A percentile compares a stretch with the other conserved stretches of the same genome.
phyloP scores from a whole-genome alignment of 257 asterid genomes.

The Thymus mandschuricus region DNA sequence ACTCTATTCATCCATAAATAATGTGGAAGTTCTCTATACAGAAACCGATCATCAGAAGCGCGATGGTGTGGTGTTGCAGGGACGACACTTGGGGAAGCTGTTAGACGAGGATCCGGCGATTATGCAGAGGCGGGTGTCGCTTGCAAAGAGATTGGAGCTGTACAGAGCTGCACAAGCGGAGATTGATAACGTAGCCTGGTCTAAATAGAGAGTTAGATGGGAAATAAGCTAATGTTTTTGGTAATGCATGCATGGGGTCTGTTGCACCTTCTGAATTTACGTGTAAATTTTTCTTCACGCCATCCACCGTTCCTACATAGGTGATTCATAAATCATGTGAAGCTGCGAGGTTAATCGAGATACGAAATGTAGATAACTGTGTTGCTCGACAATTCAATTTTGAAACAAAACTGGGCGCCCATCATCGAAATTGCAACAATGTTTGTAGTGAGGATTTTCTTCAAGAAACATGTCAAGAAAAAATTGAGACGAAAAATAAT shows the following conservation, averaged over 20 bases:
- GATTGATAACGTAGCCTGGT: slow-evolving; percentile 78
- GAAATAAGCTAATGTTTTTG: no score
- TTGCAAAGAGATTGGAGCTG: slow-evolving; percentile 74
- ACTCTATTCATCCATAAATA: background rate
- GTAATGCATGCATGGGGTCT: background rate
- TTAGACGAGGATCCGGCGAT: slow-evolving; percentile 83
- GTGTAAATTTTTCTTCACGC: no score
- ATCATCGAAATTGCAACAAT: no score
- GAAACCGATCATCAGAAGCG: background rate
- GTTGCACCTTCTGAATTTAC: background rate
- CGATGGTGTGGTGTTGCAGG: slow-evolving; percentile 38
- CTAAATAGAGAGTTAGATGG: slow-evolving; percentile 38
- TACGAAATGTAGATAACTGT: background rate
- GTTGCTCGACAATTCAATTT: background rate
- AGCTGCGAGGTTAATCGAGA: background rate
- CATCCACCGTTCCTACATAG: no score
- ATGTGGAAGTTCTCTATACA: background rate
- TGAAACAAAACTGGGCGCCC: no score
- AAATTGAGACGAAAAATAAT: no score
- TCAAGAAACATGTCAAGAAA: no score
- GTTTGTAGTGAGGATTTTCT: no score
- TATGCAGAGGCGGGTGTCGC: slow-evolving; percentile 65
- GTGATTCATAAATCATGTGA: background rate
- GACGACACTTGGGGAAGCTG: slow-evolving; percentile 55
- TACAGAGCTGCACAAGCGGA: slow-evolving; percentile 75